Evolutionary conservation across 345 rosid species (phyloP).

Genomic region (Gossypium mustelinum): DNA sequence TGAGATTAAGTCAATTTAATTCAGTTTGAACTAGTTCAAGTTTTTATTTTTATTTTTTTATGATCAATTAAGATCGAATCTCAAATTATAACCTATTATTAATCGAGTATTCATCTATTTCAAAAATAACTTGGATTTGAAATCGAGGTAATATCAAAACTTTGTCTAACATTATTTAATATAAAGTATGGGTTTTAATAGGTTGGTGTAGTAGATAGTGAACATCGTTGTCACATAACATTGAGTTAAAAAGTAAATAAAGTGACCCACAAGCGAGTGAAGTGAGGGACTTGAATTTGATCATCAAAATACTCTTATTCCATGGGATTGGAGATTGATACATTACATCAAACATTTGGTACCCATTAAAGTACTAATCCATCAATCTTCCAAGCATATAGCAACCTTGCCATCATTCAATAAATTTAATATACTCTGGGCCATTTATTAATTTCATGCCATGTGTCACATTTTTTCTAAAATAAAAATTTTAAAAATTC

Average conservation of each 20-base stretch:
- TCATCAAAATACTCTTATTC: background rate
- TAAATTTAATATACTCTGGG: background rate
- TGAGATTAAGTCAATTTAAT: too few species aligned
- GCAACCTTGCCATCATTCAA: background rate
- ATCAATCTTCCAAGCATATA: constrained; percentile 3
- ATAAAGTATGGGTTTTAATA: too few species aligned
- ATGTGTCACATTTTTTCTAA: background rate
- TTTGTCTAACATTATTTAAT: too few species aligned
- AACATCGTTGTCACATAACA: background rate
- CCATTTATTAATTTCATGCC: background rate
- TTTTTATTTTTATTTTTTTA: too few species aligned
- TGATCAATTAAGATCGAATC: too few species aligned
- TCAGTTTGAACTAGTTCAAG: too few species aligned
- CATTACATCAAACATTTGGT: background rate
- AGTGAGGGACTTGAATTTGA: background rate
- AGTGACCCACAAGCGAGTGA: background rate
- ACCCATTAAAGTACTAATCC: constrained; percentile 8
- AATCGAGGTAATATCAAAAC: background rate
- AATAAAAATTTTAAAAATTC: background rate
- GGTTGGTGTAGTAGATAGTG: background rate
- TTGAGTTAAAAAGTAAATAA: background rate
- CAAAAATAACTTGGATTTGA: too few species aligned
- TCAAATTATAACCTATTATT: too few species aligned
- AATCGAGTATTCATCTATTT: too few species aligned
- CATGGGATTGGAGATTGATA: background rate